Conservation (phyloP, 2,329 filamentous ascomycete genomes). For the Trichophyton mentagrophytes region DNA sequence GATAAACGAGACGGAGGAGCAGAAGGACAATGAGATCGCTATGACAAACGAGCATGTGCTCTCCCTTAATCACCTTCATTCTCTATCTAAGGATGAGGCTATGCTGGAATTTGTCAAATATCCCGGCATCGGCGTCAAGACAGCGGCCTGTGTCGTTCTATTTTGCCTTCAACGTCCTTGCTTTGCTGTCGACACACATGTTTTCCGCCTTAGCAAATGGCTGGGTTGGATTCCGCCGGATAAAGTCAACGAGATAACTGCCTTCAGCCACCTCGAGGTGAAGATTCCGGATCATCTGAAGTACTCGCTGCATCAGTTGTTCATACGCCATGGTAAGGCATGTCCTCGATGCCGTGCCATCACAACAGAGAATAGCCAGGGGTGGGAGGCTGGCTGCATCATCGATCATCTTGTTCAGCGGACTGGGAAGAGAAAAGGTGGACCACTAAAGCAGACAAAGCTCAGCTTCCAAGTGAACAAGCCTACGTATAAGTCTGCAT, state of each 20-base stretch:
- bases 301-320: constrained; percentile 49
- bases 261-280: constrained; percentile 49
- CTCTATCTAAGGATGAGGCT: constrained; percentile 42
- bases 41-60: constrained; percentile 48
- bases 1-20: constrained; percentile 21
- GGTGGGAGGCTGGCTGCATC: constrained; percentile 52
- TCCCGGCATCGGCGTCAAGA: constrained; percentile 54
- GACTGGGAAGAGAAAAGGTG: constrained; percentile 38
- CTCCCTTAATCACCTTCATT: constrained; percentile 51
- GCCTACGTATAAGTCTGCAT: neutral
- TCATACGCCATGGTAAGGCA: constrained; percentile 50
- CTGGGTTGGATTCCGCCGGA: constrained; percentile 47
- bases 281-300: constrained; percentile 50
- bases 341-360: constrained; percentile 49
- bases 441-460: neutral
- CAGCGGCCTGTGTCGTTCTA: constrained; percentile 50
- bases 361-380: constrained; percentile 47
- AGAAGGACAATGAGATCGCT: constrained; percentile 41
- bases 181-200: constrained; percentile 55
- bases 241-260: constrained; percentile 35
- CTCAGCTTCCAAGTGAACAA: neutral
- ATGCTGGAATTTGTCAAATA: constrained; percentile 46
- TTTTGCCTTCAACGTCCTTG: constrained; percentile 52
- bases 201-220: constrained; percentile 51
- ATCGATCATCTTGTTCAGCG: constrained; percentile 51